Percentiles rank a stretch among this genome's conserved stretches.
phyloP scores from a whole-genome alignment of 371 early-diverging fungal genomes.

The Mucor indicus region DNA sequence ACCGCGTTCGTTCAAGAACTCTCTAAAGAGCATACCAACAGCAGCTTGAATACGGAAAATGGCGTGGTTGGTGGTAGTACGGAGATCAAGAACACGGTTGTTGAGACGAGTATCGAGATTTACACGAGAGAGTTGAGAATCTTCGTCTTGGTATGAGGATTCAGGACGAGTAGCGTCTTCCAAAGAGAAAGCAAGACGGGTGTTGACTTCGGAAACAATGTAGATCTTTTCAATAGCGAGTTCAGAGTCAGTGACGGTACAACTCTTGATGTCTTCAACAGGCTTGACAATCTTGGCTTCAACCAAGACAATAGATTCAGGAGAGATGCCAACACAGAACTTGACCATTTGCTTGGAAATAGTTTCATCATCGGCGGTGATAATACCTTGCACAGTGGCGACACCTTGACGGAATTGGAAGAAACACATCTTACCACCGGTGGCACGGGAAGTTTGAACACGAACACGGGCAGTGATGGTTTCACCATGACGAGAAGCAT shows the following conservation, averaged over 20 bases:
- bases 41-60: conserved; percentile 98
- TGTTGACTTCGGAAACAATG: conserved; percentile 76
- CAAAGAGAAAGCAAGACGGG: conserved; percentile 90
- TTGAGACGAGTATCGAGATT: conserved; percentile 94
- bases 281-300: conserved; percentile 81
- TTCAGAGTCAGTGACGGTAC: conserved; percentile 90
- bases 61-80: conserved; percentile 96
- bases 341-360: conserved; percentile 97
- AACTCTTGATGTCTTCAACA: conserved; percentile 84
- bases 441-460: conserved; percentile 85
- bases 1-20: conserved; percentile 77
- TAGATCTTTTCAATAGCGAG: conserved; percentile 74
- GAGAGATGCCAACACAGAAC: conserved; percentile 78
- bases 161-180: conserved; percentile 95
- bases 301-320: conserved; percentile 89
- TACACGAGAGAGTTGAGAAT: conserved; percentile 73
- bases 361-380: conserved; percentile 58
- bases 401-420: conserved; percentile 88
- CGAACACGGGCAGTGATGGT: conserved; percentile 84
- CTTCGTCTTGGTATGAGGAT: conserved; percentile 73
- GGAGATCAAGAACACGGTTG: conserved; percentile 95
- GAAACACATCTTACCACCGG: conserved; percentile 91
- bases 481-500: conserved; percentile 66
- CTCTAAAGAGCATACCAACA: conserved; percentile 94
- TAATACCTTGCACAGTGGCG: conserved; percentile 87